Percentiles rank a stretch among this genome's conserved stretches.
phyloP scores from a whole-genome alignment of 768 basidiomycete genomes.

The Trametes maxima region DNA sequence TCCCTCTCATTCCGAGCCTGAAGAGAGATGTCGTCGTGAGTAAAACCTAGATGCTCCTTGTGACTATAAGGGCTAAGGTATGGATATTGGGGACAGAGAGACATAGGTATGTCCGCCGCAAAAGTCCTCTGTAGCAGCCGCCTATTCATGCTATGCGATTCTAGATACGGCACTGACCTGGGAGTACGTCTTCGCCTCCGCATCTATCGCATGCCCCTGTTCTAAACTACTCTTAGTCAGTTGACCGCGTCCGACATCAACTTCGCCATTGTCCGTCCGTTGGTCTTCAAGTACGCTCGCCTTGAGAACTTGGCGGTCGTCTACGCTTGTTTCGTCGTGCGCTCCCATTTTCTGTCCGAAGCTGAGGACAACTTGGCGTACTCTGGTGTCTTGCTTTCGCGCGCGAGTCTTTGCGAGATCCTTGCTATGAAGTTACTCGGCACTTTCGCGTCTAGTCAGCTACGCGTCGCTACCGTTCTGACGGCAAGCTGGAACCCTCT shows the following conservation, averaged over 20 bases:
- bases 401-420: conserved; percentile 85
- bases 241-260: conserved; percentile 83
- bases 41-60: conserved; percentile 16
- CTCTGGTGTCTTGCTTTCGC: conserved; percentile 66
- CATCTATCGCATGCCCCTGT: not conserved
- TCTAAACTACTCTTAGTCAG: conserved; percentile 48
- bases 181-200: conserved; percentile 58
- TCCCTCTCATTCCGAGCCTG: conserved; percentile 76
- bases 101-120: conserved; percentile 26
- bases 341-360: conserved; percentile 75
- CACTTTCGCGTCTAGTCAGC: conserved; percentile 69
- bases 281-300: conserved; percentile 77
- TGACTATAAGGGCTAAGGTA: not conserved
- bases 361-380: conserved; percentile 75
- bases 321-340: conserved; percentile 76
- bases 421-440: conserved; percentile 85
- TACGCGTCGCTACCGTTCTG: conserved; percentile 78
- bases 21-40: conserved; percentile 71
- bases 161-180: conserved; percentile 74
- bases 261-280: conserved; percentile 74
- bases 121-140: conserved; percentile 1
- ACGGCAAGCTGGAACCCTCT: conserved; percentile 87
- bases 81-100: conserved; percentile 26
- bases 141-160: not conserved
- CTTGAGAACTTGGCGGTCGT: conserved; percentile 75